phyloP scores from a whole-genome alignment of 2,329 filamentous ascomycete genomes.

The Cladosporium colombiae region DNA sequence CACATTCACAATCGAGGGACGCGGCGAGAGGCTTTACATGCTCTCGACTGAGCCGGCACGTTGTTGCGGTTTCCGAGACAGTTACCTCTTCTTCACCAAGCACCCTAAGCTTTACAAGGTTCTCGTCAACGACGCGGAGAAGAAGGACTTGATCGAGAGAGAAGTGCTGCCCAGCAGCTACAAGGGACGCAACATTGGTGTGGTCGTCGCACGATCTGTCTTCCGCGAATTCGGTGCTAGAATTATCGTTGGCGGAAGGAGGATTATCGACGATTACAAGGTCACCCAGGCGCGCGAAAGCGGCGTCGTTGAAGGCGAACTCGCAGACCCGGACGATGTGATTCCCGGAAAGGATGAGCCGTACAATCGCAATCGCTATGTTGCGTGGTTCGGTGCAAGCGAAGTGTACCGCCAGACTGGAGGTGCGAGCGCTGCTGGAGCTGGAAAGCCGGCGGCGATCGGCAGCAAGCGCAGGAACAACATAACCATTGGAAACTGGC shows the following conservation, averaged over 20 bases:
- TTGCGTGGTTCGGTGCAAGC: constrained; percentile 97
- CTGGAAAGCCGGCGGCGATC: constrained; percentile 62
- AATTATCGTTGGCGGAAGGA: constrained; percentile 88
- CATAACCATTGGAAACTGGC: constrained; percentile 94
- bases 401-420: constrained; percentile 83
- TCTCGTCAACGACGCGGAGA: constrained; percentile 96
- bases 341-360: constrained; percentile 72
- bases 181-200: constrained; percentile 95
- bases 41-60: constrained; percentile 95
- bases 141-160: constrained; percentile 91
- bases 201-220: constrained; percentile 93
- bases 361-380: constrained; percentile 99
- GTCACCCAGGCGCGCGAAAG: constrained; percentile 72
- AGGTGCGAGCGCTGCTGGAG: constrained; percentile 34
- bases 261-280: constrained; percentile 86
- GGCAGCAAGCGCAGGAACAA: constrained; percentile 81
- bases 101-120: constrained; percentile 97
- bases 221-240: constrained; percentile 95
- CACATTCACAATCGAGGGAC: constrained; percentile 85
- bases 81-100: constrained; percentile 98
- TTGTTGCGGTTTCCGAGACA: constrained; percentile 95
- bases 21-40: constrained; percentile 91
- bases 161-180: constrained; percentile 97
- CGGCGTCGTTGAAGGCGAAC: constrained; percentile 80
- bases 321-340: constrained; percentile 86